Percentiles rank a stretch among this genome's conserved stretches.
Conservation (phyloP, 1,139 yeast species). For the Taphrina communis region DNA sequence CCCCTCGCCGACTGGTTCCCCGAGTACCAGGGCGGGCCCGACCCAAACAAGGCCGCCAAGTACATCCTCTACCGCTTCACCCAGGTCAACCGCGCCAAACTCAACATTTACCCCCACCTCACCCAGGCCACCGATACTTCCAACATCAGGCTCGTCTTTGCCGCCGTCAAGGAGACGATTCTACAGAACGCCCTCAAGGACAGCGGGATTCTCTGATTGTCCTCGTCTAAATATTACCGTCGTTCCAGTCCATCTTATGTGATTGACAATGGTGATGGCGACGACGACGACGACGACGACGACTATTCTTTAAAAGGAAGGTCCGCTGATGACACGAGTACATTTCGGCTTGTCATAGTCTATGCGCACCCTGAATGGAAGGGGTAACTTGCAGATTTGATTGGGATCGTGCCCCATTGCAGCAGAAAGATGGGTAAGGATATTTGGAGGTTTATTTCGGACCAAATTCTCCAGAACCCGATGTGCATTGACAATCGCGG, state of each 20-base stretch:
- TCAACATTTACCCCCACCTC: constrained; percentile 77
- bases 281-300: not conserved
- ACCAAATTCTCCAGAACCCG: too few relatives aligned
- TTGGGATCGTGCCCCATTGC: too few relatives aligned
- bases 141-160: constrained; percentile 53
- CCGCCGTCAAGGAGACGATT: constrained; percentile 91
- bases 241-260: not conserved
- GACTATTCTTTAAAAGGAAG: not conserved
- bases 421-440: too few relatives aligned
- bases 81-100: constrained; percentile 61
- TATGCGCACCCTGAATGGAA: too few relatives aligned
- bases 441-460: too few relatives aligned
- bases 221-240: too few relatives aligned
- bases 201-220: constrained; percentile 64
- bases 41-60: constrained; percentile 66
- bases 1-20: constrained; percentile 75
- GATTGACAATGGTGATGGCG: not conserved
- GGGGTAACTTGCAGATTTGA: too few relatives aligned
- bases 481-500: too few relatives aligned
- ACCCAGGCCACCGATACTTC: constrained; percentile 96
- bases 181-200: constrained; percentile 79
- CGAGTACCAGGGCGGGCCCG: constrained; percentile 58
- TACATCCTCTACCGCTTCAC: constrained; percentile 72
- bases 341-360: too few relatives aligned
- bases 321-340: too few relatives aligned